phyloP scores from a whole-genome alignment of 345 rosid genomes.

The Psidium friedrichsthalianum region DNA sequence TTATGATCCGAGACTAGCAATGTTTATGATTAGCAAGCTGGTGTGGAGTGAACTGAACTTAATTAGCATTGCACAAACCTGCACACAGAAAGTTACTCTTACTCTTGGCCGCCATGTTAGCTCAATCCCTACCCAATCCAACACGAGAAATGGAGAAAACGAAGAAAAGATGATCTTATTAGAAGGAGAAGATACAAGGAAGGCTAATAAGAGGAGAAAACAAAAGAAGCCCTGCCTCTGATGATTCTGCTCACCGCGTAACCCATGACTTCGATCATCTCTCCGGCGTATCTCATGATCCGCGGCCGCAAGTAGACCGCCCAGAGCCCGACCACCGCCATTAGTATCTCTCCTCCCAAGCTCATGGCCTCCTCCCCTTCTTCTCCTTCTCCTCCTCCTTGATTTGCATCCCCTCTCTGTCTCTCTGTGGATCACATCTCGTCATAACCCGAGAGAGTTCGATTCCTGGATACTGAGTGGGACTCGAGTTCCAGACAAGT shows the following conservation, averaged over 20 bases:
- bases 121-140: background rate
- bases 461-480: background rate
- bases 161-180: background rate
- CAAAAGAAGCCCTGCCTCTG: conserved; percentile 5
- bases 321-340: conserved; percentile 28
- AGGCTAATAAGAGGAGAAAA: conserved; percentile 10
- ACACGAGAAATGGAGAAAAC: background rate
- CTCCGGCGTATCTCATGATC: conserved; percentile 20
- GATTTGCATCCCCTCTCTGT: background rate
- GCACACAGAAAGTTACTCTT: background rate
- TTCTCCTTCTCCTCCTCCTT: background rate
- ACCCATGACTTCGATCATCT: conserved; percentile 13
- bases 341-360: conserved; percentile 18
- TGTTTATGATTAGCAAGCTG: background rate
- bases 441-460: background rate
- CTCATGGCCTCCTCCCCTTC: conserved; percentile 2
- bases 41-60: background rate
- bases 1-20: background rate
- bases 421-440: background rate
- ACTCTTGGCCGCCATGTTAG: background rate
- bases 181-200: background rate
- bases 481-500: background rate
- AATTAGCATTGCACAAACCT: background rate
- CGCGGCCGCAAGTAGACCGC: conserved; percentile 18
- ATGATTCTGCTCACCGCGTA: background rate